A percentile compares a stretch with the other conserved stretches of the same genome.
phyloP scores from a whole-genome alignment of 257 asterid genomes.

The Mitragyna speciosa region DNA sequence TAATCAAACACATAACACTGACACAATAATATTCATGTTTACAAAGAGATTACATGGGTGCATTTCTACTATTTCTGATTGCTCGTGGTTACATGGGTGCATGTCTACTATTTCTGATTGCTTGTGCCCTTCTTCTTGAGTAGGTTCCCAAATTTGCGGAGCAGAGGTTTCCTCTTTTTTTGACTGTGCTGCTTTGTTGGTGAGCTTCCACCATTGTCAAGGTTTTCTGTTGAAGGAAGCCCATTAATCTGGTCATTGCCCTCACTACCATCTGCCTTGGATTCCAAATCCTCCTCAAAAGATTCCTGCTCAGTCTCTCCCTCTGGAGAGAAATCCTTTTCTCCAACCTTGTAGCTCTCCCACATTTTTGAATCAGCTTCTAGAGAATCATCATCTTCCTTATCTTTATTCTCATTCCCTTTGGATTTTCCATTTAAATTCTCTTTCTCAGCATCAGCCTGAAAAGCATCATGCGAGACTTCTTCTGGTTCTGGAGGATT shows the following conservation, averaged over 20 bases:
- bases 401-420: constrained; percentile 34
- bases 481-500: constrained; percentile 29
- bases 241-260: constrained; percentile 50
- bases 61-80: no score
- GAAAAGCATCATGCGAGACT: constrained; percentile 25
- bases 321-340: constrained; percentile 71
- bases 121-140: constrained; percentile 75
- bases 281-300: constrained; percentile 64
- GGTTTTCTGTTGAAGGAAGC: constrained; percentile 44
- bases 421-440: constrained; percentile 35
- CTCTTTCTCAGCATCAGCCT: constrained; percentile 33
- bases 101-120: constrained; percentile 50
- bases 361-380: constrained; percentile 74
- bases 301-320: constrained; percentile 64
- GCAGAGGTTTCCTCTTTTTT: constrained; percentile 88
- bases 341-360: constrained; percentile 90
- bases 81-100: background rate
- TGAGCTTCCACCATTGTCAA: constrained; percentile 51
- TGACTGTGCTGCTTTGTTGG: constrained; percentile 52
- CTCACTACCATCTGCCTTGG: constrained; percentile 55
- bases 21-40: constrained; percentile 14
- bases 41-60: no score
- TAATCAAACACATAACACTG: constrained; percentile 7
- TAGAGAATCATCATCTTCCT: constrained; percentile 40
- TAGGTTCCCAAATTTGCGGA: constrained; percentile 78